These are phyloP conservation scores for Candida koratica DNA, from an alignment of 805 yeast genomes.

Conservation along the genomic window DNA sequence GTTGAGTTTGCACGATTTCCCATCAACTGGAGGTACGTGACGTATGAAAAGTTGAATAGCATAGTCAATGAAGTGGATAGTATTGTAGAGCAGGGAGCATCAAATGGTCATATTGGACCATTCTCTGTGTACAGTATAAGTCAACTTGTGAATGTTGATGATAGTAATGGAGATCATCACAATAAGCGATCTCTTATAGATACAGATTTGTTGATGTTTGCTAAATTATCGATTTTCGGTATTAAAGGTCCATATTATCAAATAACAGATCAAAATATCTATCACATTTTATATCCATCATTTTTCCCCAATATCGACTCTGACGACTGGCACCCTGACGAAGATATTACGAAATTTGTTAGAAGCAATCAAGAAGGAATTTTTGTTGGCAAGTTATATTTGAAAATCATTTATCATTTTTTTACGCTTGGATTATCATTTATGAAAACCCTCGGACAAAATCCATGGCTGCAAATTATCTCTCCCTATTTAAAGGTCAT, in stretches of 20 bases:
- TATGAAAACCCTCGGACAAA: constrained; percentile 21
- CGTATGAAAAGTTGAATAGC: constrained; percentile 36
- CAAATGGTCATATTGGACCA: constrained; percentile 21
- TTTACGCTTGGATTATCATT: constrained; percentile 23
- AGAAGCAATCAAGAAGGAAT: constrained; percentile 8
- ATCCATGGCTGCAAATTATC: constrained; percentile 28
- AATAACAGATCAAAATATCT: constrained; percentile 39
- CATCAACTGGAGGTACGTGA: constrained; percentile 27
- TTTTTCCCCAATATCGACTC: constrained; percentile 41
- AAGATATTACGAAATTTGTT: constrained; percentile 18
- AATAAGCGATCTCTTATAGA: constrained; percentile 27
- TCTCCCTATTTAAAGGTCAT: constrained; percentile 29
- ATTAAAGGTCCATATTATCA: constrained; percentile 38
- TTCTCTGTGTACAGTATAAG: constrained; percentile 18
- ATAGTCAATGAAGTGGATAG: constrained; percentile 32
- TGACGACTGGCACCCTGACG: constrained; percentile 36
- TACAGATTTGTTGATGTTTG: constrained; percentile 29
- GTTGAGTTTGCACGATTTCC: constrained; percentile 44
- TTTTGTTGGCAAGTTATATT: background rate
- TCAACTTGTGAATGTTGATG: background rate
- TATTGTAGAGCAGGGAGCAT: constrained; percentile 9
- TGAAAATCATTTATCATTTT: constrained; percentile 17
- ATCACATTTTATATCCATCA: constrained; percentile 43
- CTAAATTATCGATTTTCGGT: constrained; percentile 39
- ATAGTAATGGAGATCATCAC: background rate